Conservation (phyloP, 2,329 filamentous ascomycete genomes). For the Westerdykella sp. region DNA sequence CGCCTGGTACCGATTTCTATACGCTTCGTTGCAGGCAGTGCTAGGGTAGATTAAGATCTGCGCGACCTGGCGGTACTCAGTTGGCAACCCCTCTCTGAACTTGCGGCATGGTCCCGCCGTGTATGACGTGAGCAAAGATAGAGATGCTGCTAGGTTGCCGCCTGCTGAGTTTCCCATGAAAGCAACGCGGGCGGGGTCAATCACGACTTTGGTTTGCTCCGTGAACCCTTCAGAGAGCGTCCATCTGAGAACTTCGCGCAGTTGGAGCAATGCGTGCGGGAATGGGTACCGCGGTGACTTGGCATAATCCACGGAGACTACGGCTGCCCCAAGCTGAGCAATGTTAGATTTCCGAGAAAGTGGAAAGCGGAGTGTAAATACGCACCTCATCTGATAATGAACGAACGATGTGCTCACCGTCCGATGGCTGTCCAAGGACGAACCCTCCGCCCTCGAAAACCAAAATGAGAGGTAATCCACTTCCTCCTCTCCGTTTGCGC, state of each 20-base stretch:
- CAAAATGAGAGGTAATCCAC: not conserved
- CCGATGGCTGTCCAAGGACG: not conserved
- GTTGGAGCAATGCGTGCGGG: not conserved
- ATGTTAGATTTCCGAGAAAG: not conserved
- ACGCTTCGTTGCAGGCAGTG: not conserved
- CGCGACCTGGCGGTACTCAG: not conserved
- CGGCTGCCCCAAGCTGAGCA: not conserved
- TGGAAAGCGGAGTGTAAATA: not conserved
- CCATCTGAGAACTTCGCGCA: not conserved
- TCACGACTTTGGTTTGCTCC: not conserved
- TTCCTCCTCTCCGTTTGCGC: not conserved
- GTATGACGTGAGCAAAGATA: not conserved
- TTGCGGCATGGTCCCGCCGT: not conserved
- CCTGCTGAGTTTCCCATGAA: conserved; percentile 1
- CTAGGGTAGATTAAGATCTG: not conserved
- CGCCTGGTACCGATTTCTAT: not conserved
- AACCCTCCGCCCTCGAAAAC: not conserved
- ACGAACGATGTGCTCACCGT: not conserved
- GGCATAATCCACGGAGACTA: not conserved
- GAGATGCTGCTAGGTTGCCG: not conserved
- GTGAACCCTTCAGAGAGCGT: not conserved
- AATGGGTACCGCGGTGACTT: not conserved
- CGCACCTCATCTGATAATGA: not conserved
- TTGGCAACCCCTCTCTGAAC: not conserved
- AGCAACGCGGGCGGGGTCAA: not conserved